Base-by-base conservation (phyloP, 2,329 filamentous ascomycete genomes). In the Sporothrix curviconia region DNA sequence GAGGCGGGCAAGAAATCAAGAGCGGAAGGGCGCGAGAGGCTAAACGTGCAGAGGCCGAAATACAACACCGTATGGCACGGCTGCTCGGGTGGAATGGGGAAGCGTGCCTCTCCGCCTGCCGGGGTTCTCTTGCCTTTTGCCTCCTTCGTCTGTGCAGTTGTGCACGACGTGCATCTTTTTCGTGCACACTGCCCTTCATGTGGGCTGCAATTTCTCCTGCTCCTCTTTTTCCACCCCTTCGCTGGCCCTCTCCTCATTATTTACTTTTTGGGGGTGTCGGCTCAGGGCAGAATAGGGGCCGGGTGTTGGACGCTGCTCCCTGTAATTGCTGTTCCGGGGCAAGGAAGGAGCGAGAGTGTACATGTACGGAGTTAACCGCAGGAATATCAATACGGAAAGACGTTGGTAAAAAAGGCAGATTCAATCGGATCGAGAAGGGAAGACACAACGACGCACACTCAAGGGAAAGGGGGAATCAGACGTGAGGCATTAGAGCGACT, bases 31-130 rank as follows among this genome's bases (percentile, higher is more conserved):
- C 49, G 51, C n/a, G n/a, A n/a, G n/a, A n/a, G n/a, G n/a, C n/a
- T n/a, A n/a, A n/a, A 43, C 22, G 37, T 42, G 11, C 40, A 53
- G 42, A 43, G 25, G 22, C 37, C 39, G 36, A 34, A 17, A 43
- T 54, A 25, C 37, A 43, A n/a, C 37, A 17, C 30, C 49, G 28
- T 19, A 44, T 34, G 24, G 51, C 17, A 55, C 39, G 51, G 51
- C 28, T 55, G 39, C 32, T 44, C 51, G 51, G 51, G 39, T 55
- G 51, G 51, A 55, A 55, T 55, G 51, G 37, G 51, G 25, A 19
- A 36, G 40, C 51, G 44, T 55, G 51, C 40, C 51, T 55, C 25
- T 40, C n/a, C n/a, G n/a, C n/a, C n/a, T n/a, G n/a, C 36, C 17
- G 34, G 52, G 22, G 25, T 40, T 25, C 32, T 40, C 34, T 37